phyloP scores from a whole-genome alignment of 345 rosid genomes.

The Gossypium anomalum region DNA sequence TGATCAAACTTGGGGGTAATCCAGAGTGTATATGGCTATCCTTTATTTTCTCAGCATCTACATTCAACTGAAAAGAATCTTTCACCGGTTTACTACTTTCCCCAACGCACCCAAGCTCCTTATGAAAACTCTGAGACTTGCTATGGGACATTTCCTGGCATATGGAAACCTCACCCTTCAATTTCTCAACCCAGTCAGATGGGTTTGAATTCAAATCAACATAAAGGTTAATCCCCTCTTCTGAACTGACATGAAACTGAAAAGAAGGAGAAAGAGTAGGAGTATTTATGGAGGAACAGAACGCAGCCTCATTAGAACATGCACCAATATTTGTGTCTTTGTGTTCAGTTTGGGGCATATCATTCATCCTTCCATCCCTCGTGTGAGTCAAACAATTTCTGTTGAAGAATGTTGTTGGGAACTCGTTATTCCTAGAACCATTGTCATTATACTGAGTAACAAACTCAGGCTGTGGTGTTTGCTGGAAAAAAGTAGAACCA shows the following conservation, averaged over 20 bases:
- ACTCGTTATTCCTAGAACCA: constrained; percentile 22
- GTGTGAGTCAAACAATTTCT: constrained; percentile 13
- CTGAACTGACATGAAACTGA: constrained; percentile 66
- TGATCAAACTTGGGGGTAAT: constrained; percentile 26
- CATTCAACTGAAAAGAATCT: constrained; percentile 23
- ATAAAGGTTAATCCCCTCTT: constrained; percentile 68
- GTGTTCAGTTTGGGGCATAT: constrained; percentile 24
- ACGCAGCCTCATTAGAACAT: constrained; percentile 25
- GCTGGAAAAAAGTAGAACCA: constrained; percentile 24
- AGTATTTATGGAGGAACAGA: constrained; percentile 19
- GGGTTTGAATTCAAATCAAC: constrained; percentile 69
- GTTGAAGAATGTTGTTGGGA: constrained; percentile 20
- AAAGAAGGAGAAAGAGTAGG: constrained; percentile 42
- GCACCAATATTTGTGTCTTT: constrained; percentile 28
- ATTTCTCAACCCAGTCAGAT: constrained; percentile 61
- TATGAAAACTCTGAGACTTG: constrained; percentile 38
- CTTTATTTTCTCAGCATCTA: constrained; percentile 28
- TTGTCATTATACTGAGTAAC: constrained; percentile 28
- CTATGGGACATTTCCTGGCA: constrained; percentile 34
- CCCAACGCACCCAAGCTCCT: constrained; percentile 36
- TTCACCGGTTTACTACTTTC: constrained; percentile 42
- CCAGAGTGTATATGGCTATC: constrained; percentile 30
- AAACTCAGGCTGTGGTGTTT: constrained; percentile 22
- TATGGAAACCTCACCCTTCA: constrained; percentile 49
- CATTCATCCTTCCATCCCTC: constrained; percentile 25